A percentile compares a stretch with the other conserved stretches of the same genome.
Evolutionary conservation across 2,329 filamentous ascomycete species (phyloP).

Genomic region (Magnaporthiopsis poae): DNA sequence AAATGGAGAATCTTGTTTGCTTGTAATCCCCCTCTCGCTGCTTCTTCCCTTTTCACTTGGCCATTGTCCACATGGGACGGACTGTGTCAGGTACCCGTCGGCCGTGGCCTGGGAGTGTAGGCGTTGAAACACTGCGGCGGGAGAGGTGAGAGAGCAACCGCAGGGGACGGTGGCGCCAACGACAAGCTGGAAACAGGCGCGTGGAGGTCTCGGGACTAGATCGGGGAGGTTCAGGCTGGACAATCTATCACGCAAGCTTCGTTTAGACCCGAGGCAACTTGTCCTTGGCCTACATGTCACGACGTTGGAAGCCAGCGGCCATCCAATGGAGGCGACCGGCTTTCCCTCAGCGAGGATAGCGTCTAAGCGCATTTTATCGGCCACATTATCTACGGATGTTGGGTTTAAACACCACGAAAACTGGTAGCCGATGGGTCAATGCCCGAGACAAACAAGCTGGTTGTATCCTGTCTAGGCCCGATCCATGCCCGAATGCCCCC

Average conservation of each 20-base stretch:
- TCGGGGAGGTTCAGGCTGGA: background rate
- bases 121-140: background rate
- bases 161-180: background rate
- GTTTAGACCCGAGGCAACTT: background rate
- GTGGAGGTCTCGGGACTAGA: background rate
- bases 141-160: background rate
- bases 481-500: background rate
- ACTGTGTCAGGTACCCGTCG: background rate
- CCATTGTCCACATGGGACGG: background rate
- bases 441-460: background rate
- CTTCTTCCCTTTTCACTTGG: background rate
- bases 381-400: background rate
- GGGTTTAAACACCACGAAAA: background rate
- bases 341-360: background rate
- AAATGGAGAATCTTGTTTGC: background rate
- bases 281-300: background rate
- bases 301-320: background rate
- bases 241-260: background rate
- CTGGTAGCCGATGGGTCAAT: background rate
- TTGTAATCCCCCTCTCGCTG: background rate
- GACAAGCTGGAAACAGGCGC: background rate
- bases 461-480: background rate
- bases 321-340: background rate
- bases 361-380: background rate
- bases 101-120: too few species aligned